A percentile compares a stretch with the other conserved stretches of the same genome.
Conservation (phyloP, 345 rosid species). For the Eucalyptus virginea region DNA sequence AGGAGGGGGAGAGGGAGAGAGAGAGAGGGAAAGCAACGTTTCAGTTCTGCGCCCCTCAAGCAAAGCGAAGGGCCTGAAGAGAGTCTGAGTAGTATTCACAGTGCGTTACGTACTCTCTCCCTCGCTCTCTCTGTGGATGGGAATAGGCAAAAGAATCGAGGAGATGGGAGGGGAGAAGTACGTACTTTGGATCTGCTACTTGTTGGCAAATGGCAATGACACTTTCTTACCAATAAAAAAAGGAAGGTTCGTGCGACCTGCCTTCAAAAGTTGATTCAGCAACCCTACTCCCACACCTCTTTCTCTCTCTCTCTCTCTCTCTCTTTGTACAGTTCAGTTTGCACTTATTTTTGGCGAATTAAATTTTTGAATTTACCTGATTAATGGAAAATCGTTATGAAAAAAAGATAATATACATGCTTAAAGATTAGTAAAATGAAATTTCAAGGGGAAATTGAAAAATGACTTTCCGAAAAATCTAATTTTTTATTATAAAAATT, state of each 20-base stretch:
- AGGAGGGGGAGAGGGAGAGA: background rate
- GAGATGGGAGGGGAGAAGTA: background rate
- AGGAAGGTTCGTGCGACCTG: background rate
- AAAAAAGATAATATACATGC: background rate
- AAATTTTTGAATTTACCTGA: background rate
- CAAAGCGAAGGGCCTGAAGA: background rate
- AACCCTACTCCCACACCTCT: background rate
- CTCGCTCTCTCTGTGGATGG: background rate
- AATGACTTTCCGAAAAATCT: background rate
- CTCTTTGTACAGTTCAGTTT: background rate
- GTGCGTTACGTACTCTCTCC: background rate
- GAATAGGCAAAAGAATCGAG: background rate
- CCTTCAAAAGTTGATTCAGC: background rate
- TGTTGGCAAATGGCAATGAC: background rate
- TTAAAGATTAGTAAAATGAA: background rate
- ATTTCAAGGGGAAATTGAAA: background rate
- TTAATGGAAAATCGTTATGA: no score
- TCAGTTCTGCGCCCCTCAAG: background rate
- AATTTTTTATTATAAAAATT: accelerated
- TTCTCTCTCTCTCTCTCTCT: background rate
- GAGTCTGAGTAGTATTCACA: background rate
- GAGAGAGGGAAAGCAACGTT: background rate
- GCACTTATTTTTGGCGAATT: background rate
- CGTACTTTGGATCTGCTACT: background rate
- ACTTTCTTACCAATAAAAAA: background rate